These are phyloP conservation scores for Canavalia ensiformis DNA, from an alignment of 306 rosid species.

Conservation along the genomic window DNA sequence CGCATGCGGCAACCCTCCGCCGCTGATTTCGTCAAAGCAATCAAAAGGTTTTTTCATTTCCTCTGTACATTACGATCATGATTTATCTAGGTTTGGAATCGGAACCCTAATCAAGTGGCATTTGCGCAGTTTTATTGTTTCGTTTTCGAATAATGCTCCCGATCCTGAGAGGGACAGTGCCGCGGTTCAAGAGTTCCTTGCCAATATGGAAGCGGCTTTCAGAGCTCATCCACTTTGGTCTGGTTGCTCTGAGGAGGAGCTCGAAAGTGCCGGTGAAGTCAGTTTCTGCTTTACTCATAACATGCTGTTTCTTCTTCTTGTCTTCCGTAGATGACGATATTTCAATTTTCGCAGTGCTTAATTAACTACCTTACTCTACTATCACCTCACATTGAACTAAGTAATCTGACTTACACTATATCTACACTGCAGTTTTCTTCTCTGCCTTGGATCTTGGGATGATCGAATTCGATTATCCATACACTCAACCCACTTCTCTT, in stretches of 20 bases:
- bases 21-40: constrained; percentile 93
- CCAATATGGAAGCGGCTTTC: constrained; percentile 93
- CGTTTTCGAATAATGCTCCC: constrained; percentile 84
- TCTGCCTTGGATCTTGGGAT: constrained; percentile 34
- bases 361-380: constrained; percentile 14
- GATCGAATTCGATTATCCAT: constrained; percentile 41
- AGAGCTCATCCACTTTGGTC: constrained; percentile 98
- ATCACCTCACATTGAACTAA: constrained; percentile 29
- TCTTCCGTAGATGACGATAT: background rate
- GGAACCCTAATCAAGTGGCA: constrained; percentile 38
- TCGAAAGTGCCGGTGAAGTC: constrained; percentile 98
- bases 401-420: background rate
- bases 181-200: constrained; percentile 79
- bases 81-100: constrained; percentile 17
- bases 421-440: constrained; percentile 29
- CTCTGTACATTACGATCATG: background rate
- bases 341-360: background rate
- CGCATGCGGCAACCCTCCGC: constrained; percentile 99
- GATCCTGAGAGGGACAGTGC: constrained; percentile 91
- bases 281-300: constrained; percentile 49
- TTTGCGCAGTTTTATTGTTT: constrained; percentile 86
- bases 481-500: background rate
- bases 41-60: constrained; percentile 66
- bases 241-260: constrained; percentile 93
- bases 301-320: background rate